Percentiles rank a stretch among this genome's conserved stretches.
phyloP scores from a whole-genome alignment of 441 rosid species.

The Populus trichocarpa region DNA sequence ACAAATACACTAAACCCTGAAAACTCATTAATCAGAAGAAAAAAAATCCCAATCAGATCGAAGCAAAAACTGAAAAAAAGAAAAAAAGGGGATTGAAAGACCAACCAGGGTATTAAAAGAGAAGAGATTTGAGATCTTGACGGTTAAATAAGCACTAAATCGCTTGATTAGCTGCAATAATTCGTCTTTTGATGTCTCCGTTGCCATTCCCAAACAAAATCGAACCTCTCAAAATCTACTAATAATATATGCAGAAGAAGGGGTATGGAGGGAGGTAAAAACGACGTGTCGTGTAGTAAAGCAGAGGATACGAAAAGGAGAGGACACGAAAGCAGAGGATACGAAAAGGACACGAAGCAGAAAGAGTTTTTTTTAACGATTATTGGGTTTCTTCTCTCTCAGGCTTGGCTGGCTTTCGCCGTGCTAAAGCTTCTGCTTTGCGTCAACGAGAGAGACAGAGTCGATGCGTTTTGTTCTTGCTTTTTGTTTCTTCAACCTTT shows the following conservation, averaged over 20 bases:
- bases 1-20: not conserved
- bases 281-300: not conserved
- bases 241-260: not conserved
- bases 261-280: not conserved
- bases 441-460: not conserved
- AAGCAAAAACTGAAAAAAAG: not conserved
- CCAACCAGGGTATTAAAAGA: constrained; percentile 58
- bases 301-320: not conserved
- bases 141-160: constrained; percentile 69
- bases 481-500: too few species aligned
- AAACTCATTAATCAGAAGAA: not conserved
- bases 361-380: not conserved
- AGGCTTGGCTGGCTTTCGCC: not conserved
- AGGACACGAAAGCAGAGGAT: not conserved
- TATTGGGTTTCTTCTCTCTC: not conserved
- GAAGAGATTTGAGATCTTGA: constrained; percentile 77
- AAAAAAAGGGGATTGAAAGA: not conserved
- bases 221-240: not conserved
- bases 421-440: not conserved
- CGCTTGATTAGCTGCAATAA: constrained; percentile 77
- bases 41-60: constrained; percentile 26
- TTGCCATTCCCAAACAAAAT: constrained; percentile 19
- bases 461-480: not conserved
- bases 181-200: constrained; percentile 73
- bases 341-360: not conserved